A percentile compares a stretch with the other conserved stretches of the same genome.
Evolutionary conservation across 768 basidiomycete species (phyloP).

Genomic region (Chlorophyllum brunneum): DNA sequence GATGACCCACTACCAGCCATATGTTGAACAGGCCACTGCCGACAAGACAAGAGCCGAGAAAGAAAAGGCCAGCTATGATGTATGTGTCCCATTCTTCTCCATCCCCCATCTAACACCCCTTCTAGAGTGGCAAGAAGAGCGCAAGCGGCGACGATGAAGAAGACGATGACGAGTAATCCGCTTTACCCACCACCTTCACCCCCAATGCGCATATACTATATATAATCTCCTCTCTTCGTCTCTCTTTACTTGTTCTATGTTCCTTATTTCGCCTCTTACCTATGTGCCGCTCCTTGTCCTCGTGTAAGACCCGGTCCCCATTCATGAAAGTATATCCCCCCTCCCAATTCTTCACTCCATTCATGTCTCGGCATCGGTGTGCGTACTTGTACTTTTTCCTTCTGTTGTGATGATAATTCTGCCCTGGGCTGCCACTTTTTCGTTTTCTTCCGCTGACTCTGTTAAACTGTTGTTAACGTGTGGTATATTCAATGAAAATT

Average conservation of each 20-base stretch:
- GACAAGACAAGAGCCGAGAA: conserved; percentile 88
- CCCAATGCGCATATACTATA: conserved; percentile 10
- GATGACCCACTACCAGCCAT: conserved; percentile 53
- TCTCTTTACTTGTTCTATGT: background rate
- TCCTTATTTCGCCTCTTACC: background rate
- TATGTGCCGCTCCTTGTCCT: conserved; percentile 3
- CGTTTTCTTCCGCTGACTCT: background rate
- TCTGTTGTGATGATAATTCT: background rate
- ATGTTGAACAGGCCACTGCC: conserved; percentile 77
- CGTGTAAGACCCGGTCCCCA: background rate
- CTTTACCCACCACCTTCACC: background rate
- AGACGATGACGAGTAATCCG: conserved; percentile 23
- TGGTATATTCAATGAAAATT: too few species aligned
- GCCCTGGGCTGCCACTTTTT: background rate
- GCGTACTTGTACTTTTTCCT: conserved; percentile 1
- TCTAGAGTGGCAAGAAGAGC: conserved; percentile 22
- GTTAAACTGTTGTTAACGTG: too few species aligned
- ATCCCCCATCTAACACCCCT: background rate
- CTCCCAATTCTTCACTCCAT: background rate
- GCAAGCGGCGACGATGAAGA: conserved; percentile 30
- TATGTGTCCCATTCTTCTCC: conserved; percentile 6
- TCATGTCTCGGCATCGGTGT: conserved; percentile 2
- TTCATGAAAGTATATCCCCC: background rate
- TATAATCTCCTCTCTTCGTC: conserved; percentile 8
- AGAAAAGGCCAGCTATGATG: conserved; percentile 59